Base-by-base conservation (phyloP, 2,329 filamentous ascomycete species). In the Diaporthe vaccinii region DNA sequence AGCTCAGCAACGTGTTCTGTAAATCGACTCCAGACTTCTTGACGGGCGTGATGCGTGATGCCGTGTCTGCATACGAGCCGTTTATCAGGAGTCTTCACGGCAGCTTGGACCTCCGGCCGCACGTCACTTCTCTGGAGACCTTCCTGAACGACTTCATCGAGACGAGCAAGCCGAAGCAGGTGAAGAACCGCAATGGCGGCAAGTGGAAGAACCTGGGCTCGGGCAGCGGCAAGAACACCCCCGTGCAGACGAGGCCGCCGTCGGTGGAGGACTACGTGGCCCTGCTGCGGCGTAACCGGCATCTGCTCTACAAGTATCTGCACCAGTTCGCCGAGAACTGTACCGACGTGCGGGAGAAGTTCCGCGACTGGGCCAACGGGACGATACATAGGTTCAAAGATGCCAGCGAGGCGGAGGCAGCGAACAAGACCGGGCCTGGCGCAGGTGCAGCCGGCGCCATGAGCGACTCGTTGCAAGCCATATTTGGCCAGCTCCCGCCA, bases 101-200 rank as follows among this genome's bases (percentile, higher is more conserved):
- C 72, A 89, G 90, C 2, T 89, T 95, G 34, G 93, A 96, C 79
- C 87, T 96, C 8, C 91, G 90, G 46, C 91, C 91, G 53, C 93
- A 94, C 28, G 83, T 96, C 9, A 88, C 88, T 51, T 91, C 94
- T 49, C 85, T 90, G 2, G 91, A 96, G 80, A 86, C 84, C 14
- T 95, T 97, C 79, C 81, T 96, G 31, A 89, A 90, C 8, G 94
- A 95, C 77, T 89, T 96, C 74, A 90, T 97, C 81, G 90, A 91
- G 76, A 85, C 87, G 4, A 87, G 86, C 79, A 88, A 87, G 77
- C 84, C 87, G 80, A 86, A 84, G 34, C 44, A 65, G 58, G 74
- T 95, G 28, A 89, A 90, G 8, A 93, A 95, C 77, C 89, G 95
- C 74, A 46, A 44, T 15, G 71, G 71, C 4, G 49, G 58, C 10